A percentile compares a stretch with the other conserved stretches of the same genome.
These are phyloP conservation scores for Crithidia mellificae DNA, from an alignment of 208 protist species.

Conservation along the genomic window DNA sequence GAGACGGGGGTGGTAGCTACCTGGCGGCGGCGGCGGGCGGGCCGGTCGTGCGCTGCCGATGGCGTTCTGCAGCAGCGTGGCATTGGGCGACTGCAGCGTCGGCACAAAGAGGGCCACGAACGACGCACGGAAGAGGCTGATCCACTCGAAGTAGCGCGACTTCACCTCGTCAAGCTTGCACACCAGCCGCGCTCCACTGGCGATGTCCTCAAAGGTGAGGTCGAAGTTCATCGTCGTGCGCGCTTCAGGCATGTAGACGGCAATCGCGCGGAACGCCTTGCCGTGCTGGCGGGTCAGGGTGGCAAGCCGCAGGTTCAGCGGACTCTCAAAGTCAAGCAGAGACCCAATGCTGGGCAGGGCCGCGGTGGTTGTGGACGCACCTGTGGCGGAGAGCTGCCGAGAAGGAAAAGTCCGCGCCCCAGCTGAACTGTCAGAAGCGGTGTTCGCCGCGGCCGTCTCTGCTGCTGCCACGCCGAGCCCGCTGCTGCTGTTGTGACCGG, in stretches of 20 bases:
- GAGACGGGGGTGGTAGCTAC: conserved; percentile 37
- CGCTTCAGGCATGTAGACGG: conserved; percentile 59
- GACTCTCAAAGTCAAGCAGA: conserved; percentile 74
- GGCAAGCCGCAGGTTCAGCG: conserved; percentile 85
- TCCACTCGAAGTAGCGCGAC: conserved; percentile 74
- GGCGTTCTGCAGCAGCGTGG: conserved; percentile 70
- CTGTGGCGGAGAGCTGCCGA: background rate
- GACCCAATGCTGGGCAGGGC: conserved; percentile 38
- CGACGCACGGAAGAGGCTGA: conserved; percentile 70
- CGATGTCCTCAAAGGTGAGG: conserved; percentile 85
- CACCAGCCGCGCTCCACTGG: conserved; percentile 59
- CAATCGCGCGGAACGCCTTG: conserved; percentile 83
- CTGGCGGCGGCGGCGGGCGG: conserved; percentile 35
- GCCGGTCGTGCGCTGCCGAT: conserved; percentile 43
- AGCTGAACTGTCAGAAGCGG: background rate
- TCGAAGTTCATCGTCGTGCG: conserved; percentile 70
- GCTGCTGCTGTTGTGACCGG: background rate
- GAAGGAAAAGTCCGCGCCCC: background rate
- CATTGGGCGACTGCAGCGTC: conserved; percentile 75
- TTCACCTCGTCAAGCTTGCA: conserved; percentile 72
- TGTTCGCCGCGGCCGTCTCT: conserved; percentile 15
- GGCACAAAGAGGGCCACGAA: conserved; percentile 85
- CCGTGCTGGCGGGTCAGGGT: conserved; percentile 81
- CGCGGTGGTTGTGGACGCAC: conserved; percentile 2
- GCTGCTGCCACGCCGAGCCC: background rate